These are phyloP conservation scores for Ceriops zippeliana DNA, from an alignment of 345 rosid genomes.

Conservation along the genomic window DNA sequence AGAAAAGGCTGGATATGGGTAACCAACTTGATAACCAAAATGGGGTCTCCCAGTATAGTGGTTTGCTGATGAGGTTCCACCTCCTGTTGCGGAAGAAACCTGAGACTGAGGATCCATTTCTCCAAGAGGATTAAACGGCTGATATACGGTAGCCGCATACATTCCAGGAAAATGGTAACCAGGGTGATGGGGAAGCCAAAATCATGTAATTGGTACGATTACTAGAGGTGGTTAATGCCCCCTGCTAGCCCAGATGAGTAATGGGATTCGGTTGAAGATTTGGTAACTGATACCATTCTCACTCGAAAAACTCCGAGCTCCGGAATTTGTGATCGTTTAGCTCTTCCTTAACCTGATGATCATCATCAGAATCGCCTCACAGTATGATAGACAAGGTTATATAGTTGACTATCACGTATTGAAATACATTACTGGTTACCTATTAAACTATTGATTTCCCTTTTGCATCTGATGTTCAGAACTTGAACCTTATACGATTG, in stretches of 20 bases:
- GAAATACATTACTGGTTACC: not conserved
- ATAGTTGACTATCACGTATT: too few relatives aligned
- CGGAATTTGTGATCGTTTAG: slow-evolving; percentile 14
- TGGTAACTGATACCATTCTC: slow-evolving; percentile 22
- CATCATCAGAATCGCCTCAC: slow-evolving; percentile 12
- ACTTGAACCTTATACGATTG: not conserved
- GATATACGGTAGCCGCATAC: slow-evolving; percentile 22
- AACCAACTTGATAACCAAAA: slow-evolving; percentile 26
- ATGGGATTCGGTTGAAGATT: slow-evolving; percentile 13
- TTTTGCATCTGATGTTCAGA: not conserved
- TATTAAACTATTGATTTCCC: not conserved
- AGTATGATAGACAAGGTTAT: too few relatives aligned
- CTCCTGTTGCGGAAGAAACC: slow-evolving; percentile 22
- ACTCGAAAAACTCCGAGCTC: slow-evolving; percentile 18
- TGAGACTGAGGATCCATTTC: slow-evolving; percentile 22
- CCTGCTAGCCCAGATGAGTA: slow-evolving; percentile 9
- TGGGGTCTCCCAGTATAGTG: slow-evolving; percentile 30
- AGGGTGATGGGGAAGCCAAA: slow-evolving; percentile 28
- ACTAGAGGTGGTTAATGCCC: slow-evolving; percentile 16
- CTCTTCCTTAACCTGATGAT: slow-evolving; percentile 28
- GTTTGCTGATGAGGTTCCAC: slow-evolving; percentile 17
- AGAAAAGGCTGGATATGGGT: slow-evolving; percentile 29
- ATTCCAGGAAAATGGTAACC: slow-evolving; percentile 24
- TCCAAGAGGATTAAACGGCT: slow-evolving; percentile 21
- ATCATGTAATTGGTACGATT: slow-evolving; percentile 19